Evolutionary conservation across 2,329 filamentous ascomycete species (phyloP).

Genomic region (Pseudodiploospora longispora): DNA sequence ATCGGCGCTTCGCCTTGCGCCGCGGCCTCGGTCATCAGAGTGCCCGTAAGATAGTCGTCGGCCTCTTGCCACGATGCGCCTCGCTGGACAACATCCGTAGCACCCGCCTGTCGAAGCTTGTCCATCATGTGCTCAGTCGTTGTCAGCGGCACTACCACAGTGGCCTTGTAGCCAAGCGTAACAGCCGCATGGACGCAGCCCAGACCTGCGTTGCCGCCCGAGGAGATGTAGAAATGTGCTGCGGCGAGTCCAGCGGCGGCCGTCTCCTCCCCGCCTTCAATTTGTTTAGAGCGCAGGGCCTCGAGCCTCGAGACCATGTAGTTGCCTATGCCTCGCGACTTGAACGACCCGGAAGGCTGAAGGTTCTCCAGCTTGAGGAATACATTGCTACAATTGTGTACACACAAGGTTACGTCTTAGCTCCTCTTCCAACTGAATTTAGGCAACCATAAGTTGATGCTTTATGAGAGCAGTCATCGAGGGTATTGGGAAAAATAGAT

Average conservation of each 20-base stretch:
- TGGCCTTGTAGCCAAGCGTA: constrained; percentile 52
- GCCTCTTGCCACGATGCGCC: constrained; percentile 64
- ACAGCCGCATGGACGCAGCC: constrained; percentile 66
- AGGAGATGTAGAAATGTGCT: constrained; percentile 62
- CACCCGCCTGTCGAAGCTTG: constrained; percentile 58
- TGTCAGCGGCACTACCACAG: constrained; percentile 61
- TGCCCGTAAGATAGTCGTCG: constrained; percentile 52
- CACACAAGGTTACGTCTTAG: constrained; percentile 1
- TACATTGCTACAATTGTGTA: constrained; percentile 48
- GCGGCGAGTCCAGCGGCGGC: constrained; percentile 7
- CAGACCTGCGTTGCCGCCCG: constrained; percentile 72
- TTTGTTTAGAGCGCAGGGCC: constrained; percentile 11
- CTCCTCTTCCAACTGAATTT: too few relatives aligned
- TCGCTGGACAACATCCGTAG: constrained; percentile 51
- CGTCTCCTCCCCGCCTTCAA: constrained; percentile 8
- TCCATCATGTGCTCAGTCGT: constrained; percentile 60
- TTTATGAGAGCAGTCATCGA: too few relatives aligned
- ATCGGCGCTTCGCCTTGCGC: constrained; percentile 33
- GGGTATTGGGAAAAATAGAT: background rate
- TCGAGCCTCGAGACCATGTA: constrained; percentile 45
- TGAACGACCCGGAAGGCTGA: constrained; percentile 79
- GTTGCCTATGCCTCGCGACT: constrained; percentile 68
- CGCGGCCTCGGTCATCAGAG: constrained; percentile 34
- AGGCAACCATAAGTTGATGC: too few relatives aligned
- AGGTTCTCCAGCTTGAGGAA: constrained; percentile 77